A percentile compares a stretch with the other conserved stretches of the same genome.
Conservation (phyloP, 2,329 filamentous ascomycete species). For the Alternaria longipes region DNA sequence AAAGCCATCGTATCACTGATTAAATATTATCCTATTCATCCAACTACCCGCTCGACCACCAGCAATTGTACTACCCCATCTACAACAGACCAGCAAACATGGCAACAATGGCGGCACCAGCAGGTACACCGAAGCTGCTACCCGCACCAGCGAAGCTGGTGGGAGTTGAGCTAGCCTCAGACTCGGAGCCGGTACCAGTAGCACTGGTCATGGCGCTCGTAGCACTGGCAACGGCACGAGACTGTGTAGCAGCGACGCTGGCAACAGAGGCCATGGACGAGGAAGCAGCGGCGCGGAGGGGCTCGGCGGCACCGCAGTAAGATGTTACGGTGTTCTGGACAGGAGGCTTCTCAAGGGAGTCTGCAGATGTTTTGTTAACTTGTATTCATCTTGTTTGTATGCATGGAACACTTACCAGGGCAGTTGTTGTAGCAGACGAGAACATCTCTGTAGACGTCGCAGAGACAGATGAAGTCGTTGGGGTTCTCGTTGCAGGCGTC, state of each 20-base stretch:
- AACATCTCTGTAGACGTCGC: slow-evolving; percentile 63
- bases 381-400: too few species aligned
- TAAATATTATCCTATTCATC: slow-evolving; percentile 14
- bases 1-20: slow-evolving; percentile 6
- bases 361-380: slow-evolving; percentile 3
- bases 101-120: slow-evolving; percentile 40
- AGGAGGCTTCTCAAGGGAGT: slow-evolving; percentile 50
- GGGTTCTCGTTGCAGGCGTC: slow-evolving; percentile 50
- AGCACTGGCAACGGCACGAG: slow-evolving; percentile 15
- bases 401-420: slow-evolving; percentile 46
- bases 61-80: neutral
- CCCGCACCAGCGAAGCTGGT: slow-evolving; percentile 30
- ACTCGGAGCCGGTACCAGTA: neutral
- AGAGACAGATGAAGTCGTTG: slow-evolving; percentile 67
- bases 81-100: slow-evolving; percentile 31
- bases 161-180: slow-evolving; percentile 11
- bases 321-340: slow-evolving; percentile 48
- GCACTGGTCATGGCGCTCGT: slow-evolving; percentile 8
- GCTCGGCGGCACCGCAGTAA: slow-evolving; percentile 55
- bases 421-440: slow-evolving; percentile 72
- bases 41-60: neutral
- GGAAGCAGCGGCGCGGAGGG: slow-evolving; percentile 37
- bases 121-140: slow-evolving; percentile 14
- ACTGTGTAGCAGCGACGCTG: slow-evolving; percentile 31
- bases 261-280: slow-evolving; percentile 28